These are phyloP conservation scores for Candida ortonii DNA, from an alignment of 805 yeast species.

Conservation along the genomic window DNA sequence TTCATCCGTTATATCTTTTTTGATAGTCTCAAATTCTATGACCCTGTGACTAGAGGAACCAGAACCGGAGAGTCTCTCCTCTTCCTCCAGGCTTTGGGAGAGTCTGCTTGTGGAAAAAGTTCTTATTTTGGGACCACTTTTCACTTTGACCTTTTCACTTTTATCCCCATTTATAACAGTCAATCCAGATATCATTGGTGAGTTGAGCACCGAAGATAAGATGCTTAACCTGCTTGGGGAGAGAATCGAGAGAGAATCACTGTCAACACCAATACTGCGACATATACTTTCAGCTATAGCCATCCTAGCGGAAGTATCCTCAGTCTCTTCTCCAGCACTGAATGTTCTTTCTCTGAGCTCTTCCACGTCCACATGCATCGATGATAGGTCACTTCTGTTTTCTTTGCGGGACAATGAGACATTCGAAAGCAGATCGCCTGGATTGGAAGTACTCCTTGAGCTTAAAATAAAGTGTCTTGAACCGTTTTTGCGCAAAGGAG, in stretches of 20 bases:
- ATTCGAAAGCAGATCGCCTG: slow-evolving; percentile 81
- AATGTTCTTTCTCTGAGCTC: slow-evolving; percentile 39
- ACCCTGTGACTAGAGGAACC: slow-evolving; percentile 22
- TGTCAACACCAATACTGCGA: slow-evolving; percentile 60
- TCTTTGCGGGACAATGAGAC: slow-evolving; percentile 52
- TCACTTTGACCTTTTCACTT: not conserved
- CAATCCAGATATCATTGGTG: slow-evolving; percentile 22
- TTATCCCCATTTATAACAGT: slow-evolving; percentile 10
- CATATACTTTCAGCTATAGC: slow-evolving; percentile 74
- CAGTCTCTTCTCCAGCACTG: slow-evolving; percentile 60
- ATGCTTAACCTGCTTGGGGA: slow-evolving; percentile 14
- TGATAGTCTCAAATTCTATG: slow-evolving; percentile 47
- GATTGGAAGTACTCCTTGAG: slow-evolving; percentile 60
- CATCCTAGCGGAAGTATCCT: slow-evolving; percentile 58
- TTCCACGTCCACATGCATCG: slow-evolving; percentile 16
- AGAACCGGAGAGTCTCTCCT: slow-evolving; percentile 9
- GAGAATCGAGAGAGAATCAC: slow-evolving; percentile 20
- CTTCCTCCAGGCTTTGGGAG: slow-evolving; percentile 5
- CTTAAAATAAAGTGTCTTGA: slow-evolving; percentile 53
- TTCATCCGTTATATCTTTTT: slow-evolving; percentile 55
- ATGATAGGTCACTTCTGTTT: slow-evolving; percentile 1
- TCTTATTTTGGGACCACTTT: slow-evolving; percentile 11
- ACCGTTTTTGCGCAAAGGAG: slow-evolving; percentile 2
- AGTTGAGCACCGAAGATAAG: slow-evolving; percentile 20
- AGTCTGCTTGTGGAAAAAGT: slow-evolving; percentile 6